Evolutionary conservation across 2,329 filamentous ascomycete genomes (phyloP), one percentile per base, ranked within the genome.

Genomic region (Herpotrichia juniperi): DNA sequence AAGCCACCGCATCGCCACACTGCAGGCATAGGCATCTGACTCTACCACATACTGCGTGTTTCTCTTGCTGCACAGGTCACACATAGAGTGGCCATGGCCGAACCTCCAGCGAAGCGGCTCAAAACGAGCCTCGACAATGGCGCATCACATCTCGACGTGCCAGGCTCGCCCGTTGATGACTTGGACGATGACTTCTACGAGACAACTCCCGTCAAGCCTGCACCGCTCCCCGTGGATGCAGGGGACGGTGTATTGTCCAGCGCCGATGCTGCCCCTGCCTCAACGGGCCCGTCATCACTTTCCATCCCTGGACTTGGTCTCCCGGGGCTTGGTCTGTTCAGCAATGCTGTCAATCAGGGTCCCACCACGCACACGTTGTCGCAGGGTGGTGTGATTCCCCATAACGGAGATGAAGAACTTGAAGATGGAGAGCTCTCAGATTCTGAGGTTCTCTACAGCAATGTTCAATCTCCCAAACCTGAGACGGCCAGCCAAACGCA

Each of bases 51-150:
- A n/a, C 63, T 63, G 61, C 52, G 59, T 11, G 14, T 28, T n/a
- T 16, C 26, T 9, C 40, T 31, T 30, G 21, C 40, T 50, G 30
- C 19, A 44, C 61, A 67, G 62, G 51, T 53, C 51, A 62, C 51
- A 24, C 35, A 17, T 34, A 42, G 22, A 45, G 30, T 24, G 19
- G 28, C 17, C 53, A 71, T 72, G 66, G 64, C 69, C 59, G 67
- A 73, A 66, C 70, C 69, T 58, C 75, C 76, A 35, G 68, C 72
- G 50, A 78, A 78, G 68, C 71, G 72, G 63, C 70, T 70, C 67
- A 71, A 72, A 63, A 69, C 69, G 48, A 63, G 69, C 50, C 57
- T 63, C 56, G 75, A 78, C 56, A 61, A 68, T 56, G 66, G 68
- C 54, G 68, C 73, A 51, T 58, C 56, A 53, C 46, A 35, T 50